A percentile compares a stretch with the other conserved stretches of the same genome.
Conservation (phyloP, 768 basidiomycete genomes). For the Daedaleopsis sinensis region DNA sequence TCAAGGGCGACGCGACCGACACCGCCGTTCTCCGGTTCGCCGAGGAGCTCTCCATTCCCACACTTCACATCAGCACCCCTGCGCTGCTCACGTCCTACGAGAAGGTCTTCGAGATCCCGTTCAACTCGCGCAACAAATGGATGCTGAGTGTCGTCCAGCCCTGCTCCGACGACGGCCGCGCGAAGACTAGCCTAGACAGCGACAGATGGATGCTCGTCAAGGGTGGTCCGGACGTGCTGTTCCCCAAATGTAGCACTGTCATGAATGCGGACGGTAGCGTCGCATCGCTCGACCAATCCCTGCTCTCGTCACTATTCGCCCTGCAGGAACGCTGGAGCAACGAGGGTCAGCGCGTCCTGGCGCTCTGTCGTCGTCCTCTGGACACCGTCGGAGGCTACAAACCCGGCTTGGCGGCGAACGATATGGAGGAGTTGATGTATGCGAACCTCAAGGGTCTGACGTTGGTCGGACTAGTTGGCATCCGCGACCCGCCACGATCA, state of each 20-base stretch:
- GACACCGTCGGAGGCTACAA: slow-evolving; percentile 33
- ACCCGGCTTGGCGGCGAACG: slow-evolving; percentile 33
- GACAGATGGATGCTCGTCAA: slow-evolving; percentile 50
- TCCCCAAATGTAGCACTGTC: slow-evolving; percentile 41
- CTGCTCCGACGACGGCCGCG: slow-evolving; percentile 2
- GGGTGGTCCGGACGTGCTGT: slow-evolving; percentile 62
- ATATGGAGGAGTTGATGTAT: slow-evolving; percentile 47
- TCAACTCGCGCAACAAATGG: slow-evolving; percentile 55
- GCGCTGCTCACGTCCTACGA: slow-evolving; percentile 15
- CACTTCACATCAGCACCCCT: slow-evolving; percentile 7
- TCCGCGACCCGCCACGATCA: slow-evolving; percentile 60
- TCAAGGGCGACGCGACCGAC: slow-evolving; percentile 63
- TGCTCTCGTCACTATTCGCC: slow-evolving; percentile 34
- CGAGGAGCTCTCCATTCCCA: slow-evolving; percentile 29
- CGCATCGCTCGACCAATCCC: slow-evolving; percentile 33
- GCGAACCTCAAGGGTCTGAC: slow-evolving; percentile 47
- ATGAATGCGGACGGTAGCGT: slow-evolving; percentile 39
- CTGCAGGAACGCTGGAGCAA: slow-evolving; percentile 53
- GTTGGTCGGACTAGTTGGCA: slow-evolving; percentile 59
- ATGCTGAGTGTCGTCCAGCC: slow-evolving; percentile 49
- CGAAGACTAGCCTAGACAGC: slow-evolving; percentile 24
- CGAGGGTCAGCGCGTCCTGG: slow-evolving; percentile 63
- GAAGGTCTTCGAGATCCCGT: slow-evolving; percentile 34
- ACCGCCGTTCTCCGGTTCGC: slow-evolving; percentile 56
- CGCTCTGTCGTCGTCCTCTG: slow-evolving; percentile 52